Evolutionary conservation across 768 basidiomycete genomes (phyloP).

Genomic region (Pleurotus eryngii): DNA sequence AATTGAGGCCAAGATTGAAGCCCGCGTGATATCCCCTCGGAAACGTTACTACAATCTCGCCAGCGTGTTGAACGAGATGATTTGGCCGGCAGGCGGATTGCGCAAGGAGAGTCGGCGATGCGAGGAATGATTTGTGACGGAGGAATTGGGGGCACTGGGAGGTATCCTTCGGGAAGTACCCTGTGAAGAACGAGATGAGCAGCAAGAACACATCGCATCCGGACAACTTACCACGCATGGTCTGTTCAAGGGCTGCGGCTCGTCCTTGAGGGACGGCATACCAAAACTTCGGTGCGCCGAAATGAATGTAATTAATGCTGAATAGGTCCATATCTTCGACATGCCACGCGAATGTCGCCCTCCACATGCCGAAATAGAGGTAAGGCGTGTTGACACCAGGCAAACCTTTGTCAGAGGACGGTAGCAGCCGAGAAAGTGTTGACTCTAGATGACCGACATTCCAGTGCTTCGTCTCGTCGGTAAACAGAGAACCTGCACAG

Average conservation of each 20-base stretch:
- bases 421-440: slow-evolving; percentile 76
- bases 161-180: slow-evolving; percentile 86
- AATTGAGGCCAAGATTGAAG: slow-evolving; percentile 95
- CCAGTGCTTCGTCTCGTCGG: slow-evolving; percentile 79
- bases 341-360: slow-evolving; percentile 98
- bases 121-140: slow-evolving; percentile 94
- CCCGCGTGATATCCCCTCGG: slow-evolving; percentile 96
- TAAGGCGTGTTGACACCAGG: slow-evolving; percentile 98
- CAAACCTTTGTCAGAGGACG: slow-evolving; percentile 61
- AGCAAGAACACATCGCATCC: background rate
- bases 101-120: slow-evolving; percentile 79
- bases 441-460: slow-evolving; percentile 94
- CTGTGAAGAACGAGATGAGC: slow-evolving; percentile 35
- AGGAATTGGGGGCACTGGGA: slow-evolving; percentile 89
- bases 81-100: slow-evolving; percentile 82
- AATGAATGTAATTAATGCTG: slow-evolving; percentile 98
- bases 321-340: slow-evolving; percentile 99
- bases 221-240: slow-evolving; percentile 70
- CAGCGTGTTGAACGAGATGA: slow-evolving; percentile 83
- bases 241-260: slow-evolving; percentile 77
- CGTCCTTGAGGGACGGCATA: slow-evolving; percentile 89
- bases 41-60: slow-evolving; percentile 96
- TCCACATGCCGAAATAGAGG: slow-evolving; percentile 99
- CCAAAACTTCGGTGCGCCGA: slow-evolving; percentile 97
- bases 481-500: slow-evolving; percentile 57